Evolutionary conservation across 2,329 filamentous ascomycete genomes (phyloP), one percentile per base, ranked within the genome.

Genomic region (Fusarium stilboides): DNA sequence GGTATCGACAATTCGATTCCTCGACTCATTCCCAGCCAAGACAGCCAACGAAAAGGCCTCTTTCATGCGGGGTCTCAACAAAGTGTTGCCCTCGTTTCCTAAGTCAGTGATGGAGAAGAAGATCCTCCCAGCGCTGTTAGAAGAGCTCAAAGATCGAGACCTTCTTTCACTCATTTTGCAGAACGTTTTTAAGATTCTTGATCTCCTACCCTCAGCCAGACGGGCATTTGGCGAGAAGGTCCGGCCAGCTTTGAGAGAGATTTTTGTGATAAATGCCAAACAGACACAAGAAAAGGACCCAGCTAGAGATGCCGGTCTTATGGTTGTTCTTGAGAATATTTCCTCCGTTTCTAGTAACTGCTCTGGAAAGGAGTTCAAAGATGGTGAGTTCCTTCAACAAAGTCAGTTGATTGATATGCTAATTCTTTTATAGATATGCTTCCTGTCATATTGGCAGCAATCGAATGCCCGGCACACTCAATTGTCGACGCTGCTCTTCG

Each of bases 91-190:
- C 0, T 96, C 96, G 34, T 99, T 99, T 74, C 96, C 96, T 4
- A 94, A 92, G 67, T 94, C 93, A 0, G 94, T 99, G 3, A 88
- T 98, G 78, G 96, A 98, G 77, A 97, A 94, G 82, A 99, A 99
- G 79, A 86, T 99, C 9, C 82, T 99, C 4, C 94, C 94, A 1
- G 94, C 92, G 1, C 80, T 99, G 45, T 82, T 99, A 4, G 96
- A 99, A 56, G 95, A 99, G 80, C 89, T 94, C 78, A 98, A 99
- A 76, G 96, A 99, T 75, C 91, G 89, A 51, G 94, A 97, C 43
- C 85, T 98, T 1, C 83, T 98, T 7, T 91, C 94, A 1, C 82
- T 95, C 42, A 94, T 98, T 36, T 81, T 99, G 20, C 93, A 96
- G 64, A 98, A 98, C 68, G 86, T 97, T 22, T 98, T 99, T 81